Base-by-base conservation (phyloP, 176 grass and related monocot genomes). In the Saccharum spontaneum region DNA sequence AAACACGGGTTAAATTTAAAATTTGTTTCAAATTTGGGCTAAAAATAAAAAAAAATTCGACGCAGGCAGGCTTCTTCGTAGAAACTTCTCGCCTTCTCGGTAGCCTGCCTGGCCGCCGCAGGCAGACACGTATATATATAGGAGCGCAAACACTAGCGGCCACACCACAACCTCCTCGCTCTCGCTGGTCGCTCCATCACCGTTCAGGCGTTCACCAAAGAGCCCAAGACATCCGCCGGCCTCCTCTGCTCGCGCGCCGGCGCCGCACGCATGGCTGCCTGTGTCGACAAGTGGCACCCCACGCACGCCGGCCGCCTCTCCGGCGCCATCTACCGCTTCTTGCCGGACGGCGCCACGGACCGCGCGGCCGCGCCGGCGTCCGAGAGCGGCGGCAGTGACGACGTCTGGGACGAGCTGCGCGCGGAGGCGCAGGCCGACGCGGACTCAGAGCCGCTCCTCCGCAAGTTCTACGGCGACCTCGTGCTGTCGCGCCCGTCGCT, bases 351-450 rank as follows among this genome's bases (percentile, higher is more conserved):
- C 36, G 23, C 41, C 68, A 64, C 64, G 39, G 74, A 80, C 40
- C 59, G 23, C n/a, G 49, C 20, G 50, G 22, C 31, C 10, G 52
- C 30, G 24, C 8, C 38, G 10, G 49, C 22, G 26, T 1, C 17
- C 28, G 34, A 37, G 22, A 73, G 33, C 77, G 12, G 57, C 69
- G 37, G 22, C 75, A 8, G 31, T 80, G 28, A 54, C 46, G 78
- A 92, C 6, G 88, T 85, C 7, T 98, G 97, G 97, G 31, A 66
- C 3, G 75, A 66, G 85, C 72, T 98, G 20, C 64, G 75, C 80
- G 90, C 76, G 7, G 97, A 96, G 79, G 97, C 97, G 12, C 86
- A 75, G 38, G 88, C 59, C 28, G 96, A 95, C 66, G 85, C 85
- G 7, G 79, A 81, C 5, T 40, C 84, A 0, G 97, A 98, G 85